Percentiles rank a stretch among this genome's conserved stretches.
Conservation (phyloP, 169 alveolate genomes). For the Plasmodium malariae region DNA sequence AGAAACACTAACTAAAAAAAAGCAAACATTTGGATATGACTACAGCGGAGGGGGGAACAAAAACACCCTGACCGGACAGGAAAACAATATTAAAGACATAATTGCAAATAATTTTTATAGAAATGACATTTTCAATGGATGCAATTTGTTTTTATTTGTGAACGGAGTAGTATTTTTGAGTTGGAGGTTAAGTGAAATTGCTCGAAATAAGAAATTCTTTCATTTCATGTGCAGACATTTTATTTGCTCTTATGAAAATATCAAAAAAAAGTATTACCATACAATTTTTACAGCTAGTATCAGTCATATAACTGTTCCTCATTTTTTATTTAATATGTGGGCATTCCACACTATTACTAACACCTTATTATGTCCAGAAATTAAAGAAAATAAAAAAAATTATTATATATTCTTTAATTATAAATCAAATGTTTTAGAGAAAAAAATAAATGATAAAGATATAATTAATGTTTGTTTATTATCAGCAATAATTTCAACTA, state of each 20-base stretch:
- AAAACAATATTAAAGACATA: slow-evolving; percentile 38
- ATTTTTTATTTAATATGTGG: slow-evolving; percentile 76
- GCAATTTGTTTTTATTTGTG: slow-evolving; percentile 75
- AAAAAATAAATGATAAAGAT: slow-evolving; percentile 59
- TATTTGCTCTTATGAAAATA: slow-evolving; percentile 80
- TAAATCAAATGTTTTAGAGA: slow-evolving; percentile 54
- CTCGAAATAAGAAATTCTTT: slow-evolving; percentile 71
- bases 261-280: slow-evolving; percentile 78
- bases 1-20: slow-evolving; percentile 1
- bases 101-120: slow-evolving; percentile 8
- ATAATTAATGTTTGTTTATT: slow-evolving; percentile 44
- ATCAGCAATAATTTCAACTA: slow-evolving; percentile 59
- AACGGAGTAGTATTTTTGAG: slow-evolving; percentile 80
- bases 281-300: slow-evolving; percentile 84
- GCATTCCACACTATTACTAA: slow-evolving; percentile 72
- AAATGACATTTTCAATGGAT: slow-evolving; percentile 31
- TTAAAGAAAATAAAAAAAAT: slow-evolving; percentile 57
- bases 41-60: no score
- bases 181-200: slow-evolving; percentile 81
- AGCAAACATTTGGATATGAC: neutral
- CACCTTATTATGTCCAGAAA: slow-evolving; percentile 71
- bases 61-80: neutral
- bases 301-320: slow-evolving; percentile 76
- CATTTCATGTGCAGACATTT: slow-evolving; percentile 82
- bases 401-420: slow-evolving; percentile 57